Evolutionary conservation across 306 rosid species (phyloP).

Genomic region (Glycyrrhiza uralensis): DNA sequence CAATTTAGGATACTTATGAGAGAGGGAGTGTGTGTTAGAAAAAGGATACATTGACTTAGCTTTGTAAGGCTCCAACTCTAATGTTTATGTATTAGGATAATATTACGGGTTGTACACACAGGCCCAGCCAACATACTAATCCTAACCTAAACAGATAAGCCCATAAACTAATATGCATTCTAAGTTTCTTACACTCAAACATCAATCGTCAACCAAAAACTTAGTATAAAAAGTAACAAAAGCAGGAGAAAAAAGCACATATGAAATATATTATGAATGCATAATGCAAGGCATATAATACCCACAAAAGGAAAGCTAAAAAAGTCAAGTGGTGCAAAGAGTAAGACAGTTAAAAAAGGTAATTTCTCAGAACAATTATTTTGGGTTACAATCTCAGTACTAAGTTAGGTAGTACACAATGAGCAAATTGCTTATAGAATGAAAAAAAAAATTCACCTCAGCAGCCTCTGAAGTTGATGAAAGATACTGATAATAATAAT

Average conservation of each 20-base stretch:
- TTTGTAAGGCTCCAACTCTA: background rate
- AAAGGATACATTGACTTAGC: background rate
- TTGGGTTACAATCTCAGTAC: background rate
- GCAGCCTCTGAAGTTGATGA: constrained; percentile 96
- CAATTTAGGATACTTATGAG: background rate
- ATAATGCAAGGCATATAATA: background rate
- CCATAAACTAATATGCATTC: background rate
- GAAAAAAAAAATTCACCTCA: constrained; percentile 59
- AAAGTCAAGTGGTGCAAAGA: constrained; percentile 1
- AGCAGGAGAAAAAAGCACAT: background rate
- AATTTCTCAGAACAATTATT: background rate
- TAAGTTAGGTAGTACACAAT: background rate
- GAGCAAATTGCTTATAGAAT: constrained; percentile 24
- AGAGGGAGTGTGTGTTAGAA: background rate
- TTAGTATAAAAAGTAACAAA: background rate
- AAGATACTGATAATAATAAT: constrained; percentile 89
- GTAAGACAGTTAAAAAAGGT: background rate
- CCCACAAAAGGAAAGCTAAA: background rate
- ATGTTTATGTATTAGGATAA: background rate
- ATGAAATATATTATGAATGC: background rate
- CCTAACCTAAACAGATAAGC: background rate
- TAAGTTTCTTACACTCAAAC: background rate
- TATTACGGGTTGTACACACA: background rate
- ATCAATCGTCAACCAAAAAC: constrained; percentile 7
- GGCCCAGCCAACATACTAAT: background rate